Evolutionary conservation across 148 eudicot species (phyloP).

Genomic region (Vaccinium myrtillus): DNA sequence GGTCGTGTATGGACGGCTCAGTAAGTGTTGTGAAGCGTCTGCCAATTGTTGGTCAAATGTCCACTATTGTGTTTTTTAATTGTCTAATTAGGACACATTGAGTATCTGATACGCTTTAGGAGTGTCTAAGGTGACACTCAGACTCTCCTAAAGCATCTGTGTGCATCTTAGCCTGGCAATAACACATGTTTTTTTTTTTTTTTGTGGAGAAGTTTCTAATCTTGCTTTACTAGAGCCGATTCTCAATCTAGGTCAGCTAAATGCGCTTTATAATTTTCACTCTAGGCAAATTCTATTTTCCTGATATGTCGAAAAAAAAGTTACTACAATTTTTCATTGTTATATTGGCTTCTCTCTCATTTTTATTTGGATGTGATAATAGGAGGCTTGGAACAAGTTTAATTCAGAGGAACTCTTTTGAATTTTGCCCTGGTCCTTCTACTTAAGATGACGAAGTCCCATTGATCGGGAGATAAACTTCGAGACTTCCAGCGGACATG

Average conservation of each 20-base stretch:
- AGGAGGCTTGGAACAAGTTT: slow-evolving; percentile 16
- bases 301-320: background rate
- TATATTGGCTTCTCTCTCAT: background rate
- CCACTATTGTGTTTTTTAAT: background rate
- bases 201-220: background rate
- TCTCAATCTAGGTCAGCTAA: background rate
- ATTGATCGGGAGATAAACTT: background rate
- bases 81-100: background rate
- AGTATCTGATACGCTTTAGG: background rate
- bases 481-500: background rate
- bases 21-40: background rate
- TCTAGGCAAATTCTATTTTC: background rate
- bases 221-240: background rate
- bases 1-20: background rate
- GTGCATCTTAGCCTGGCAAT: background rate
- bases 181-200: background rate
- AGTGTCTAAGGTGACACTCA: background rate
- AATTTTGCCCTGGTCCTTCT: background rate
- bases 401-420: slow-evolving; percentile 10
- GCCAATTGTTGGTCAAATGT: background rate
- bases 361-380: slow-evolving; percentile 13
- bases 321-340: background rate
- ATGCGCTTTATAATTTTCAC: background rate
- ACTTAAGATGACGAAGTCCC: background rate
- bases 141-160: background rate